These are phyloP conservation scores for Pilobolus umbonatus DNA, from an alignment of 192 early-diverging fungal genomes.

Conservation along the genomic window DNA sequence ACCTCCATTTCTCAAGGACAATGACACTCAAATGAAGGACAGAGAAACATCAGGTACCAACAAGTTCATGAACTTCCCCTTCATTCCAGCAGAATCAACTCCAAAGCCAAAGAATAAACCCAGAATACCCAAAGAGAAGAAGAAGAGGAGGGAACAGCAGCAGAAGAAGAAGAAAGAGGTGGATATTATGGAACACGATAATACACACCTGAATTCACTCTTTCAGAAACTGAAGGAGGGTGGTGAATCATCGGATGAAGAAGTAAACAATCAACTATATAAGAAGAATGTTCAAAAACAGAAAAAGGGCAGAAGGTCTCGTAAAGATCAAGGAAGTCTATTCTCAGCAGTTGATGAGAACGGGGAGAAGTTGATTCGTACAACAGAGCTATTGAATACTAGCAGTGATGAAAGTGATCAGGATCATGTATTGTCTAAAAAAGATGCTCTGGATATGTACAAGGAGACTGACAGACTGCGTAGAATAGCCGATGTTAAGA, in stretches of 20 bases:
- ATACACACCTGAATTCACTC: background rate
- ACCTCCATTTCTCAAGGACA: background rate
- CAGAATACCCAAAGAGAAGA: background rate
- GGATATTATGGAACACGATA: background rate
- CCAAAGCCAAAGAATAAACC: background rate
- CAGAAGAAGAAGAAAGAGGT: background rate
- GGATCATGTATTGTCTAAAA: background rate
- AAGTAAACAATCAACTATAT: background rate
- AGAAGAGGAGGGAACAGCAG: background rate
- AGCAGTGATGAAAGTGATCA: background rate
- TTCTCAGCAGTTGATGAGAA: background rate
- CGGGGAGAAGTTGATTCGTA: background rate
- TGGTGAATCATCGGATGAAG: background rate
- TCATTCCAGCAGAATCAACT: background rate
- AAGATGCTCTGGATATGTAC: conserved; percentile 7
- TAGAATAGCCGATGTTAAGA: background rate
- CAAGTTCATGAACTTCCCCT: conserved; percentile 4
- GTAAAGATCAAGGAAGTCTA: background rate
- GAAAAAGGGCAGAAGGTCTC: background rate
- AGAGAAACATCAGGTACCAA: background rate
- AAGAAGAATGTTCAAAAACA: background rate
- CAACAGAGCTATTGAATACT: background rate
- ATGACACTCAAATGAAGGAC: background rate
- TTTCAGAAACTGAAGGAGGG: background rate
- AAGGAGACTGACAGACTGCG: conserved; percentile 1